Base-by-base conservation (phyloP, 2,329 filamentous ascomycete genomes). In the Aspergillus caelatus region DNA sequence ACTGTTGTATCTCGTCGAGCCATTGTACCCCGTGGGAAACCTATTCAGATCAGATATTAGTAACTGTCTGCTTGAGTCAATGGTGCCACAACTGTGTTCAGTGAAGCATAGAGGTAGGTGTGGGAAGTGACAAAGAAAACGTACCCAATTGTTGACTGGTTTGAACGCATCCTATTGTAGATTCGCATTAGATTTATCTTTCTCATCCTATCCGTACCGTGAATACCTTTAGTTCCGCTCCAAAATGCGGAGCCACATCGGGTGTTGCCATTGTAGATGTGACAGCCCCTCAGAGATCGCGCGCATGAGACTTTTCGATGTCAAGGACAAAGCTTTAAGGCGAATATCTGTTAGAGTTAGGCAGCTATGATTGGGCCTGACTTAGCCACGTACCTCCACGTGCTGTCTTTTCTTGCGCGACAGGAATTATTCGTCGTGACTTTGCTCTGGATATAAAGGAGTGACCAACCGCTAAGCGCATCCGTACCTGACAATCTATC, bases 1-100 rank as follows among this genome's bases (percentile, higher is more conserved):
- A 99, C 75, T 92, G 89, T 78, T 99, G 93, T 67, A 99, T 92
- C 73, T 99, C 95, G 73, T 97, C 94, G 64, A 99, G 89, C 94
- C 94, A 99, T 69, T 87, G 84, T 77, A 99, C 96, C 68, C 94
- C 93, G 77, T 92, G 89, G 67, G 88, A 85, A 62, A 96, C 92
- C 85, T 88, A 72, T 57, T 61, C 52, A 69, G 50, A n/a, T 19
- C 16, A 26, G 10, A n/a, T 41, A 57, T 69, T 59, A 69, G 67
- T 55, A 39, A 26, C n/a, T 45, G 43, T 26, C n/a, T 46, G 34
- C 21, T 56, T 10, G 28, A 32, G 28, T 56, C 34, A 23, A 30
- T 45, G 19, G 30, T 54, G n/a, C 32, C 11, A 55, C 12, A 23
- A 23, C 19, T 12, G 52, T 21, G 28, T 19, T 23, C 21, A 23